Base-by-base conservation (phyloP, 228 moss, liverwort and hornwort genomes). In the Sphagnum fallax region DNA sequence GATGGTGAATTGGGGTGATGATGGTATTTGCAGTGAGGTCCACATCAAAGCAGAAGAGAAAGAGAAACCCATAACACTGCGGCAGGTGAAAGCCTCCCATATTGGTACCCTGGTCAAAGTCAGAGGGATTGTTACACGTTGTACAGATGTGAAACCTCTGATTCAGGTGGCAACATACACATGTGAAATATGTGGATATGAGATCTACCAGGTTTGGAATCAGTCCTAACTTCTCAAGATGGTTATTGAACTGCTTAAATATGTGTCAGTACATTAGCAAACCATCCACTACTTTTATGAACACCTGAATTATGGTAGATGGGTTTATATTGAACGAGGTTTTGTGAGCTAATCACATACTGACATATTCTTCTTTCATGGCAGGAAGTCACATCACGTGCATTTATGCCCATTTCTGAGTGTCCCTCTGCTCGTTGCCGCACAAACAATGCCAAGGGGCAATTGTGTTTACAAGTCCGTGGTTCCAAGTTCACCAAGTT, bases 101-200 rank as follows among this genome's bases (percentile, higher is more conserved):
- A 97, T 97, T 71, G 96, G 96, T 66, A 91, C 84, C 82, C 85
- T 97, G 16, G 96, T 97, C 70, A 97, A 97, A 78, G 96, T 97
- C 73, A 90, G 89, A 70, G 96, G 96, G 60, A 97, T 97, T 55
- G 88, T 97, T 64, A 97, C 93, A 60, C 89, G 96, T 66, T 97
- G 96, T 62, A 93, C 96, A 32, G 96, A 97, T 76, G 96, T 97
- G 70, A 97, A 97, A 75, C 96, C 96, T 9, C 82, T 97, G 68
- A 86, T 97, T 74, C 96, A 97, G 83, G 96, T 97, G 60, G 96
- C 96, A 18, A 93, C 93, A 6, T 97, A 97, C 69, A 91, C 93
- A 63, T 97, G 96, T 67, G 96, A 97, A 80, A 77, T 86, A 62
- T 97, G 96, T 64, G 96, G 96, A 11, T 93, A 89, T 61, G 96